Conservation (phyloP, 352 stramenopile genomes). For the Phytophthora pinifolia region DNA sequence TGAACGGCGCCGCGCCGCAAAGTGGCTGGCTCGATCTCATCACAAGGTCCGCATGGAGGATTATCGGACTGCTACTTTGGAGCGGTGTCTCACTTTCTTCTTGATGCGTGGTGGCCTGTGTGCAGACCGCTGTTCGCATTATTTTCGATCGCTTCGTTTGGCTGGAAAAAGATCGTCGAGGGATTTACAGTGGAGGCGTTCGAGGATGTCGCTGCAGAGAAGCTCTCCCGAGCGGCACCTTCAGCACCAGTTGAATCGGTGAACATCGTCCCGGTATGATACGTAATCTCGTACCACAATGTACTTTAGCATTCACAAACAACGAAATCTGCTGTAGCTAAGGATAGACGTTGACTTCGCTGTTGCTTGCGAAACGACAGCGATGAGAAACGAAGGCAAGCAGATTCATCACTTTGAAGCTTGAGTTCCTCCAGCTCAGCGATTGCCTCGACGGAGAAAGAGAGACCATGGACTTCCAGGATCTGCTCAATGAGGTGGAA, state of each 20-base stretch:
- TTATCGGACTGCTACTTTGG: background rate
- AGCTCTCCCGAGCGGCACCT: conserved; percentile 9
- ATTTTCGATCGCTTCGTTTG: conserved; percentile 66
- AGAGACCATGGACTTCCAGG: conserved; percentile 63
- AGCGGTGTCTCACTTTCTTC: conserved; percentile 7
- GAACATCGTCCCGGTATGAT: conserved; percentile 30
- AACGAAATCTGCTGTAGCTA: conserved; percentile 1
- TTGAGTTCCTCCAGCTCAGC: background rate
- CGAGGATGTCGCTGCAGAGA: conserved; percentile 25
- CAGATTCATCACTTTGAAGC: background rate
- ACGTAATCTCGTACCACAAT: conserved; percentile 20
- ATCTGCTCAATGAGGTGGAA: conserved; percentile 75
- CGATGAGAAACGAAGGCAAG: conserved; percentile 10
- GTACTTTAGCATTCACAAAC: conserved; percentile 15
- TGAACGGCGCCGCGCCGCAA: conserved; percentile 70
- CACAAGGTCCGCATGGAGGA: conserved; percentile 36
- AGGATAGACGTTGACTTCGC: conserved; percentile 22
- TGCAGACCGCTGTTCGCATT: conserved; percentile 52
- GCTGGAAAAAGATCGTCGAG: conserved; percentile 64
- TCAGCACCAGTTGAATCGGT: conserved; percentile 15
- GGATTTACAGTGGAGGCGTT: conserved; percentile 45
- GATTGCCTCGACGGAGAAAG: background rate
- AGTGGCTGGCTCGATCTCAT: conserved; percentile 70
- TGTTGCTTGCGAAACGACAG: conserved; percentile 9
- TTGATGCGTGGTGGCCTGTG: conserved; percentile 13